Evolutionary conservation across 345 rosid genomes (phyloP).

Genomic region (Pelargonium nanum): DNA sequence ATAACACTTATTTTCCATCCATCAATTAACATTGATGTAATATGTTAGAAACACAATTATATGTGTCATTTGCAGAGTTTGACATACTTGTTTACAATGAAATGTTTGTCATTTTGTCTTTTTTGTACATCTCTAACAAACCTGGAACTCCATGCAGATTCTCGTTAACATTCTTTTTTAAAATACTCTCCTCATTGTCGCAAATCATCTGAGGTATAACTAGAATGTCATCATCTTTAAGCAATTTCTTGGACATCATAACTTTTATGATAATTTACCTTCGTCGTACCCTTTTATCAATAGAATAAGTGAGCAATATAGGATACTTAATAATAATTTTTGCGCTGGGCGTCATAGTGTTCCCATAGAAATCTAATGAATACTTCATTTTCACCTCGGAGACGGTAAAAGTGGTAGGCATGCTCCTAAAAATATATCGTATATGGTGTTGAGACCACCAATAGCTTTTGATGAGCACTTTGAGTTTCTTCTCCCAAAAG

Average conservation of each 20-base stretch:
- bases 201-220: too few species aligned
- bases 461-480: neutral
- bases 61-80: too few species aligned
- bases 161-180: neutral
- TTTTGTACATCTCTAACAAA: neutral
- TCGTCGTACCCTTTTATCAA: neutral
- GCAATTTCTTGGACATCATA: neutral
- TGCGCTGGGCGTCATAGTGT: neutral
- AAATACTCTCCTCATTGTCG: neutral
- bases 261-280: neutral
- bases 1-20: too few species aligned
- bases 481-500: constrained; percentile 4
- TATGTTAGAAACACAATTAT: too few species aligned
- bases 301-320: neutral
- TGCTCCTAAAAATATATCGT: constrained; percentile 11
- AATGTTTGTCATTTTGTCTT: neutral
- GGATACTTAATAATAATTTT: neutral
- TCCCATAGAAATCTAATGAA: neutral
- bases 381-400: constrained; percentile 22
- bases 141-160: neutral
- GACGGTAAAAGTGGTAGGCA: constrained; percentile 21
- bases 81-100: neutral
- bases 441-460: constrained; percentile 6
- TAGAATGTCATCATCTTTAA: neutral
- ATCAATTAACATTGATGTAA: too few species aligned